Evolutionary conservation across 202 grass and related monocot genomes (phyloP), one percentile per base, ranked within the genome.

Genomic region (Carex arenaria): DNA sequence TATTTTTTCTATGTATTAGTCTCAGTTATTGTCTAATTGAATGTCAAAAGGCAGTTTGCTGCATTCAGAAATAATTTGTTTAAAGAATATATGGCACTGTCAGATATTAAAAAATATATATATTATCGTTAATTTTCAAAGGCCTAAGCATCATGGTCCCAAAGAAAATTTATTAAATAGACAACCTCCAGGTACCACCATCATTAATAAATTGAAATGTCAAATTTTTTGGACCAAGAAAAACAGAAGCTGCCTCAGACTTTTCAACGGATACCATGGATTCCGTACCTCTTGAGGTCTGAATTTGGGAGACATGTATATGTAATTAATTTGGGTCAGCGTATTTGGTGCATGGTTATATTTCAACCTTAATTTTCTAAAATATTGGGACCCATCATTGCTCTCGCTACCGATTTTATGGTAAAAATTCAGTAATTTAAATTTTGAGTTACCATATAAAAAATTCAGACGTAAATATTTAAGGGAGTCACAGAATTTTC

Each of bases 201-300:
- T 19, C 30, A 59, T 77, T 57, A 31, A 82, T n/a, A 82, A 80
- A 82, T 52, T 82, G 62, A 68, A 49, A 68, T 82, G 20, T 55
- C 63, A 49, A 53, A 0, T 55, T 81, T 82, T 55, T 82, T 20
- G 80, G 62, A 82, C 80, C 80, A 82, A 31, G 17, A 17, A 81
- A 62, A 47, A 55, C 5, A 8, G 38, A 66, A 65, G 7, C 63
- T 36, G 3, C 30, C 8, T 18, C 13, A 53, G n/a, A 82, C 6
- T 40, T 82, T 43, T 67, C n/a, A 5, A 17, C 17, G 54, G 56
- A 38, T 22, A 63, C 18, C 57, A 62, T 61, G 12, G 36, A 80
- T 64, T 64, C 40, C 7, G 57, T 64, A 81, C 34, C 38, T 15
- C 18, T 65, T 6, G 36, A 81, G 40, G 79, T 54, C 61, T 51